These are phyloP conservation scores for Carex scoparia DNA, from an alignment of 176 grass and related monocot species.

Conservation along the genomic window DNA sequence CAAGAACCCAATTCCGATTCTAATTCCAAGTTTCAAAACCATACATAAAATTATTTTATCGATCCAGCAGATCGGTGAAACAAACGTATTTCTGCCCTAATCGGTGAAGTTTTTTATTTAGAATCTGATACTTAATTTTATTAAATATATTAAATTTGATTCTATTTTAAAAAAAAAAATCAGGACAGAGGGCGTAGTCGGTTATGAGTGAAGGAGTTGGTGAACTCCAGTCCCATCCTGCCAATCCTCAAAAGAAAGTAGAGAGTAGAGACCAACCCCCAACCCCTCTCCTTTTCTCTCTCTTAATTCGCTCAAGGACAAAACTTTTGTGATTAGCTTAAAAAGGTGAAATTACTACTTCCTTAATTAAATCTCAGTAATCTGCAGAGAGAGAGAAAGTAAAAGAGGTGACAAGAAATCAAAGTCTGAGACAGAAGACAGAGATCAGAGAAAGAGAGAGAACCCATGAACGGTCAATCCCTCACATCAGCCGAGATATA, in stretches of 20 bases:
- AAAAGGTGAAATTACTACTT: not conserved
- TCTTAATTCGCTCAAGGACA: not conserved
- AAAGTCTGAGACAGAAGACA: conserved; percentile 8
- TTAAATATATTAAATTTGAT: too few relatives aligned
- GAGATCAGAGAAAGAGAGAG: not conserved
- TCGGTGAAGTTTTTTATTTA: too few relatives aligned
- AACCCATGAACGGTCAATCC: conserved; percentile 30
- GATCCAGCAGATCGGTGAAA: too few relatives aligned
- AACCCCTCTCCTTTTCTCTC: not conserved
- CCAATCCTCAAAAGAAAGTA: not conserved
- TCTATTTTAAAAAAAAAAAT: too few relatives aligned
- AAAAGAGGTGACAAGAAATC: conserved; percentile 10
- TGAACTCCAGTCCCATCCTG: conserved; percentile 5
- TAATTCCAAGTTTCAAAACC: too few relatives aligned
- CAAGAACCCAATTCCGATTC: too few relatives aligned
- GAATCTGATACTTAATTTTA: too few relatives aligned
- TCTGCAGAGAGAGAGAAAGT: not conserved
- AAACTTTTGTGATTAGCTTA: not conserved
- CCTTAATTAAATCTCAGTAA: not conserved
- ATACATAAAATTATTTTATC: too few relatives aligned
- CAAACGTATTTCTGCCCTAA: too few relatives aligned
- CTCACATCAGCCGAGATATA: conserved; percentile 29
- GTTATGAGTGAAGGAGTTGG: not conserved
- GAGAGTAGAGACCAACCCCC: not conserved
- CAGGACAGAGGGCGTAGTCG: not conserved